A percentile compares a stretch with the other conserved stretches of the same genome.
phyloP scores from a whole-genome alignment of 129 eudicot genomes.

The Gnaphalium uliginosum region DNA sequence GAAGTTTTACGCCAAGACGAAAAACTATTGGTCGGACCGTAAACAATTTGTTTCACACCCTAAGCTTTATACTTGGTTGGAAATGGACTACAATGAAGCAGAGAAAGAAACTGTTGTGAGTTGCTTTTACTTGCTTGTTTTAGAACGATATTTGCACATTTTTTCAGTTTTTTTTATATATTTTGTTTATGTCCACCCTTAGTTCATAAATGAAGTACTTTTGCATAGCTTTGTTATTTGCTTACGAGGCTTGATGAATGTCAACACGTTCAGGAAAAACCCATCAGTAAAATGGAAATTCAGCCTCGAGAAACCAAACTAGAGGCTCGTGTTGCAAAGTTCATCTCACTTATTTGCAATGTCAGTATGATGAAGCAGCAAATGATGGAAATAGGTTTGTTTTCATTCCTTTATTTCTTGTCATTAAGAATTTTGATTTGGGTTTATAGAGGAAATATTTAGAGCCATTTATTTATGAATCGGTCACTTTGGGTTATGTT shows the following conservation, averaged over 20 bases:
- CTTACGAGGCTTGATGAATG: conserved; percentile 3
- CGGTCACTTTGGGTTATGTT: not conserved
- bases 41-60: conserved; percentile 64
- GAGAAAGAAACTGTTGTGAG: conserved; percentile 58
- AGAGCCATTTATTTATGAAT: not conserved
- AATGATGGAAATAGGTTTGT: conserved; percentile 96
- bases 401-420: conserved; percentile 3
- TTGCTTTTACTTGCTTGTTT: conserved; percentile 21
- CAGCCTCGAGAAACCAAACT: conserved; percentile 81
- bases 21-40: conserved; percentile 69
- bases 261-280: conserved; percentile 46
- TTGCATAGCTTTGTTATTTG: not conserved
- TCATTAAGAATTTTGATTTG: not conserved
- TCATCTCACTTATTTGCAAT: conserved; percentile 89
- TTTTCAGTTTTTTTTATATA: not conserved
- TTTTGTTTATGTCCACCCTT: not conserved
- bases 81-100: conserved; percentile 82
- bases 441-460: not conserved
- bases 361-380: conserved; percentile 98
- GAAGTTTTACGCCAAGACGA: conserved; percentile 83
- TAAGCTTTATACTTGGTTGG: conserved; percentile 82
- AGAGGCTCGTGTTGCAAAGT: conserved; percentile 81
- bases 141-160: not conserved
- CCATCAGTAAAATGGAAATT: conserved; percentile 28
- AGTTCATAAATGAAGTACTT: not conserved